phyloP scores from a whole-genome alignment of 352 stramenopile genomes.

The Plasmopara viticola region DNA sequence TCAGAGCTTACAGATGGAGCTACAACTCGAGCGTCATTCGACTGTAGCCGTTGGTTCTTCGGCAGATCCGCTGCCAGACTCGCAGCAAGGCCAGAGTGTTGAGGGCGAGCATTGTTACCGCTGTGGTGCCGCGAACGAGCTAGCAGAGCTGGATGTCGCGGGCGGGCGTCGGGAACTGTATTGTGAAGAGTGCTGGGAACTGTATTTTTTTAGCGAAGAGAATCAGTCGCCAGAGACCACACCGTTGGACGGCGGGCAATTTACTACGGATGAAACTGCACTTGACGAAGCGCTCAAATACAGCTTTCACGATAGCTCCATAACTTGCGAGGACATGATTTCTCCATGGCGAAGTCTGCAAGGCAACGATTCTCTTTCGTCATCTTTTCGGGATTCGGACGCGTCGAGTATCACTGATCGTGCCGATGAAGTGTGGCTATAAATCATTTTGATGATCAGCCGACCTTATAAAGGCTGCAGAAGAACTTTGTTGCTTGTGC shows the following conservation, averaged over 20 bases:
- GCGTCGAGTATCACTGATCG: conserved; percentile 39
- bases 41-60: conserved; percentile 44
- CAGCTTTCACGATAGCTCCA: conserved; percentile 68
- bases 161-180: conserved; percentile 40
- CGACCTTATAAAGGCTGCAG: no score
- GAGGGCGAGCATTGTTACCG: conserved; percentile 39
- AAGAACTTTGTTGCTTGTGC: no score
- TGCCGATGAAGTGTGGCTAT: conserved; percentile 50
- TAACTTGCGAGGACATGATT: conserved; percentile 48
- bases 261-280: conserved; percentile 27
- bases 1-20: conserved; percentile 68
- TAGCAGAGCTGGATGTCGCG: conserved; percentile 48
- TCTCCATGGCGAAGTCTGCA: conserved; percentile 48
- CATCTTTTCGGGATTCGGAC: conserved; percentile 50
- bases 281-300: conserved; percentile 58
- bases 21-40: conserved; percentile 74
- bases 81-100: conserved; percentile 12
- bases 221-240: conserved; percentile 14
- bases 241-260: conserved; percentile 15
- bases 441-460: neutral
- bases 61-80: conserved; percentile 13
- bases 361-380: conserved; percentile 36
- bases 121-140: conserved; percentile 46
- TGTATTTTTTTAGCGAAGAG: conserved; percentile 65
- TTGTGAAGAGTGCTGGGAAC: conserved; percentile 71